Evolutionary conservation across 75 land plant species (phyloP), one percentile per base, ranked within the genome.

Genomic region (Picea sitchensis): DNA sequence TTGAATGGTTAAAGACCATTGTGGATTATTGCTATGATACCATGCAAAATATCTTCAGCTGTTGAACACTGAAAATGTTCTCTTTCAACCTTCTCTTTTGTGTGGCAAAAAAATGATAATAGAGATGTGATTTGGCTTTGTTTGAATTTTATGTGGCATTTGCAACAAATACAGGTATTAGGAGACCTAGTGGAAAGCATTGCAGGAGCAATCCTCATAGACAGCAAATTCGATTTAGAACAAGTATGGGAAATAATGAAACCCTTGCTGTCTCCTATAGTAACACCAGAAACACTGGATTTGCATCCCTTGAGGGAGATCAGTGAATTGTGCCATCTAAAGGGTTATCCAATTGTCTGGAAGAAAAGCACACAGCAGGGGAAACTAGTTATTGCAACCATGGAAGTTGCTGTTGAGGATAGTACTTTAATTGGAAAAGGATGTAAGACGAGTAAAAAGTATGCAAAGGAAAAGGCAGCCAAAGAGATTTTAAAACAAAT

Each of bases 181-280:
- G 99, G 93, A 69, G 99, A 98, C 76, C 58, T 98, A 68, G 83
- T 98, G 34, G 99, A 98, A 80, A 98, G 99, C 85, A 95, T 98
- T 80, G 98, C 88, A 9, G 99, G 96, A n/a, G 99, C 99, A 44
- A 84, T 95, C 23, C 74, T 93, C 41, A 89, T 98, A 51, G 98
- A 98, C 73, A 87, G 86, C 21, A 76, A 82, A 32, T 87, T 98
- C 65, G 80, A 93, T 75, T 41, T 98, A 56, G 90, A 89, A 14
- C 81, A 80, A 80, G 93, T 93, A 14, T 98, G 99, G 99, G 81
- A 78, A 73, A 87, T 95, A 11, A 87, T 89, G 86, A 76, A 85
- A 77, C 93, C 94, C 32, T 63, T 95, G 34, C 81, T 98, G 26
- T 92, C 94, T 44, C 99, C 99, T 44, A 81, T 98, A 65, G 96